Base-by-base conservation (phyloP, 305 asterid species). In the Fraxinus sp. region DNA sequence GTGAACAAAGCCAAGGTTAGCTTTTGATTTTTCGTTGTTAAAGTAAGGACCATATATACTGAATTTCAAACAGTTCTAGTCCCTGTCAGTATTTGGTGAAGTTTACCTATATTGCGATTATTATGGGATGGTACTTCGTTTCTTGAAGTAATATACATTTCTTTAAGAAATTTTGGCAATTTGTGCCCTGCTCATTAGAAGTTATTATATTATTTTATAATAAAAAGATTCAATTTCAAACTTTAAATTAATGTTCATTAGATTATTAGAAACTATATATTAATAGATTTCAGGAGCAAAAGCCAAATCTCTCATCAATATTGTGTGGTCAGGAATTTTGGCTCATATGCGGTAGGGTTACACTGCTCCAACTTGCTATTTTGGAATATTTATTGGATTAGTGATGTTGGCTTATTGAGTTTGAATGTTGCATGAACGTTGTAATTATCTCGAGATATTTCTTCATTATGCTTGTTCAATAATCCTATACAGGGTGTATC, bases 1-100 rank as follows among this genome's bases (percentile, higher is more conserved):
- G 79, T 82, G 44, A 83, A 84, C 32, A 83, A 78, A 78, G 84
- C 87, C 80, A 83, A 89, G 97, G 95, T 92, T 73, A 74, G 91
- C 82, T 68, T 68, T 68, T 68, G 18, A 36, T 36, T 16, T 10
- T 44, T 64, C 32, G 4, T 14, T 68, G 20, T 13, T 68, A 68
- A n/a, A 68, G 3, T 1, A 68, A 28, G 39, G 39, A 0, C 10
- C 37, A 66, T 9, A 26, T 41, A 52, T 52, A 4, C 7, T 52
- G 22, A 59, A 59, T 59, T 5, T 20, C 70, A 59, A 62, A 62
- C 14, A 62, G 71, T 62, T 62, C 32, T 4, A 55, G 24, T 55
- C 66, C 71, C 5, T 62, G 71, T 62, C 5, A 8, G 3, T 22
- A 62, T 22, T 22, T 8, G 71, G 13, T 20, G 28, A 62, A 22